phyloP scores from a whole-genome alignment of 1,284 basidiomycete genomes.

The Polyporus tsugae region DNA sequence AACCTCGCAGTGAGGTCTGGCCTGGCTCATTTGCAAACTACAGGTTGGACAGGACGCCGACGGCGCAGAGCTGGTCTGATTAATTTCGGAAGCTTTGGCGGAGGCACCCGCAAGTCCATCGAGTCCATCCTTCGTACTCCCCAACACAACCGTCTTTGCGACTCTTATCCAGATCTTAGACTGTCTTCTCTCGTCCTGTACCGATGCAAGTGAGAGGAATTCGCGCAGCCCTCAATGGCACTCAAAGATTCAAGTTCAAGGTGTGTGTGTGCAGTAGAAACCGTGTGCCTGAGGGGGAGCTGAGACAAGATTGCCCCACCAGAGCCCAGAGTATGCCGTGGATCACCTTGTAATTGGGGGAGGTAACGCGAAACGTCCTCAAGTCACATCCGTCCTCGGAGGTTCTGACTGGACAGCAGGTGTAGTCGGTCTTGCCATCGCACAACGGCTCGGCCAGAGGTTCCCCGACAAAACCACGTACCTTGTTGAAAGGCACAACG shows the following conservation, averaged over 20 bases:
- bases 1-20: too few relatives aligned
- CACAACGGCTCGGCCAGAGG: slow-evolving; percentile 73
- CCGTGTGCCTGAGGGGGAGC: background rate
- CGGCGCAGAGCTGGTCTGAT: too few relatives aligned
- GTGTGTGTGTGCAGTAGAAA: slow-evolving; percentile 42
- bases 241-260: slow-evolving; percentile 69
- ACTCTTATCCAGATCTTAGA: too few relatives aligned
- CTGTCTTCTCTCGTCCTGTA: background rate
- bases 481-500: slow-evolving; percentile 83
- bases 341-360: slow-evolving; percentile 95
- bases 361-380: slow-evolving; percentile 53
- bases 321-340: slow-evolving; percentile 79
- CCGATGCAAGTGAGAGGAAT: slow-evolving; percentile 47
- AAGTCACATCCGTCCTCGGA: background rate
- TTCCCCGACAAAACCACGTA: slow-evolving; percentile 83
- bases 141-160: too few relatives aligned
- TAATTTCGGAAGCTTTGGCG: too few relatives aligned
- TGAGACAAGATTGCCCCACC: background rate
- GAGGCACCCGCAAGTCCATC: too few relatives aligned
- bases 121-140: too few relatives aligned
- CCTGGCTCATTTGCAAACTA: too few relatives aligned
- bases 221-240: slow-evolving; percentile 66
- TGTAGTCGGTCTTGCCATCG: slow-evolving; percentile 89
- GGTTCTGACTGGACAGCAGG: slow-evolving; percentile 51
- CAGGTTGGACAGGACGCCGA: too few relatives aligned